These are phyloP conservation scores for Rhizopogon salebrosus DNA, from an alignment of 768 basidiomycete species.

Conservation along the genomic window DNA sequence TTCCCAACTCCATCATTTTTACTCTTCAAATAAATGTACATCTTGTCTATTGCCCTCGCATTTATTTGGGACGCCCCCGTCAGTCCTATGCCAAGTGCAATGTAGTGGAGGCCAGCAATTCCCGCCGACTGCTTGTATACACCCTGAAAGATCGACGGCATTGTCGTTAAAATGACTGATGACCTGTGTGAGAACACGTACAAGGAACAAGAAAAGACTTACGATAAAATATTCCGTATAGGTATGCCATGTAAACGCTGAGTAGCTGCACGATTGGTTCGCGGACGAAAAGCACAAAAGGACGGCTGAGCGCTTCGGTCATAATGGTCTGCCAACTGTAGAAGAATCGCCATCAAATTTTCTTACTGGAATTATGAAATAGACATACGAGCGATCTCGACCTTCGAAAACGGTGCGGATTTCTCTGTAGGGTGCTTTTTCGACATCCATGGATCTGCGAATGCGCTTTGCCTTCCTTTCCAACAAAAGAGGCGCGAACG, in stretches of 20 bases:
- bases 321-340: slow-evolving; percentile 51
- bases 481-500: slow-evolving; percentile 28
- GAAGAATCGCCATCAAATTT: neutral
- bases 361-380: neutral
- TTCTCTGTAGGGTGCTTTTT: slow-evolving; percentile 34
- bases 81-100: slow-evolving; percentile 66
- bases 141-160: slow-evolving; percentile 51
- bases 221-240: slow-evolving; percentile 62
- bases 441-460: slow-evolving; percentile 38
- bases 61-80: slow-evolving; percentile 46
- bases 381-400: slow-evolving; percentile 38
- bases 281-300: slow-evolving; percentile 53
- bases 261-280: slow-evolving; percentile 68
- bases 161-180: slow-evolving; percentile 61
- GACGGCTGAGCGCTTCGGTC: slow-evolving; percentile 49
- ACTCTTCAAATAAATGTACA: slow-evolving; percentile 46
- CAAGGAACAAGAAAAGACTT: slow-evolving; percentile 15
- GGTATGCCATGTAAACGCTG: slow-evolving; percentile 62
- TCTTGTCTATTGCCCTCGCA: slow-evolving; percentile 48
- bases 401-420: slow-evolving; percentile 47
- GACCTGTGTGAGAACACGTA: neutral
- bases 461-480: slow-evolving; percentile 50
- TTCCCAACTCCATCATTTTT: slow-evolving; percentile 49
- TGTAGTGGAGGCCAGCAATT: slow-evolving; percentile 31
- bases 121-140: slow-evolving; percentile 44